Evolutionary conservation across 352 stramenopile genomes (phyloP).

Genomic region (Phytophthora podocarpi): DNA sequence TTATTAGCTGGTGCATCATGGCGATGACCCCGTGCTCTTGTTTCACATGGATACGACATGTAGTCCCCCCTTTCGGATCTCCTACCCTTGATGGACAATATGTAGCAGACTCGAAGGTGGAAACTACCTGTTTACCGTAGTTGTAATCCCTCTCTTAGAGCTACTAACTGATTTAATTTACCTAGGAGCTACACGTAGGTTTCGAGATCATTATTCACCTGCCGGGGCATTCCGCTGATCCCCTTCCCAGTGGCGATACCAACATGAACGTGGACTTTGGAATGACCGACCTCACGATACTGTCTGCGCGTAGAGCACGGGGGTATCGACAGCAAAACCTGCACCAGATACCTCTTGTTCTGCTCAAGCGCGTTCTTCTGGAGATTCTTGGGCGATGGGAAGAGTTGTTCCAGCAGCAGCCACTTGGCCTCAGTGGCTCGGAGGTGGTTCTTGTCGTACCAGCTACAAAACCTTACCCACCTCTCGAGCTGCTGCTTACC

Average conservation of each 20-base stretch:
- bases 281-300: slow-evolving; percentile 1
- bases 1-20: too few relatives aligned
- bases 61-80: too few relatives aligned
- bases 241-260: not conserved
- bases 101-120: too few relatives aligned
- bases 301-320: not conserved
- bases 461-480: not conserved
- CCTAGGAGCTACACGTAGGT: too few relatives aligned
- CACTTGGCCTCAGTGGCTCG: not conserved
- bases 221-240: too few relatives aligned
- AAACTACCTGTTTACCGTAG: too few relatives aligned
- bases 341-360: slow-evolving; percentile 32
- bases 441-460: slow-evolving; percentile 12
- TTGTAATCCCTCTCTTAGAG: too few relatives aligned
- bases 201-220: too few relatives aligned
- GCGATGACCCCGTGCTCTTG: slow-evolving; percentile 16
- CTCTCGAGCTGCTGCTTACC: slow-evolving; percentile 9
- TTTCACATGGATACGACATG: too few relatives aligned
- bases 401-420: not conserved
- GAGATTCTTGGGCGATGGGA: slow-evolving; percentile 15
- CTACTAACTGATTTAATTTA: too few relatives aligned
- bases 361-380: slow-evolving; percentile 41
- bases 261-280: too few relatives aligned
- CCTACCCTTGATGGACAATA: too few relatives aligned
- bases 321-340: slow-evolving; percentile 23